Evolutionary conservation across 2,329 filamentous ascomycete species (phyloP).

Genomic region (Penicillium sp.): DNA sequence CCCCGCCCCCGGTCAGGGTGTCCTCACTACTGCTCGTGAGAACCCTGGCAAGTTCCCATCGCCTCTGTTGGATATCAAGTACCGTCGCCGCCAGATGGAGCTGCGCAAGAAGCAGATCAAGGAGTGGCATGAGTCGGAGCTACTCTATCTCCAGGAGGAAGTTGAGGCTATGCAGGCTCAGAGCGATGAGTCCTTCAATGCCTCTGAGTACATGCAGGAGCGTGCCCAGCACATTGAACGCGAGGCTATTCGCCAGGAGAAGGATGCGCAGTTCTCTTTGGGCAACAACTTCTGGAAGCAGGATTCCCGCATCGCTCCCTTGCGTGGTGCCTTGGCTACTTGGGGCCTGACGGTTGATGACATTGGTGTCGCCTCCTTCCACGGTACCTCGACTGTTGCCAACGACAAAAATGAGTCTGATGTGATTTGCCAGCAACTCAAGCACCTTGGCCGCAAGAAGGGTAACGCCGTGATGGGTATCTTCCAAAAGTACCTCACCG

Average conservation of each 20-base stretch:
- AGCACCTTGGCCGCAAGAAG: slow-evolving; percentile 91
- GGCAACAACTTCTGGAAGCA: slow-evolving; percentile 99
- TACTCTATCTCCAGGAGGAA: slow-evolving; percentile 91
- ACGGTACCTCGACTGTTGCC: slow-evolving; percentile 96
- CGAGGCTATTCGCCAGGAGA: slow-evolving; percentile 86
- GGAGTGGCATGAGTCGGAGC: slow-evolving; percentile 93
- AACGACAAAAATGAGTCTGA: slow-evolving; percentile 99
- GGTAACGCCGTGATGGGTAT: slow-evolving; percentile 95
- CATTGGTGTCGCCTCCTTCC: slow-evolving; percentile 93
- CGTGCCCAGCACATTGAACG: slow-evolving; percentile 83
- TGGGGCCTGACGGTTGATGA: slow-evolving; percentile 99
- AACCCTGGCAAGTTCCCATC: slow-evolving; percentile 89
- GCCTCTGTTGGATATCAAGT: slow-evolving; percentile 94
- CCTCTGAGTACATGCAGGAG: slow-evolving; percentile 81
- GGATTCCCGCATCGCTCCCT: slow-evolving; percentile 87
- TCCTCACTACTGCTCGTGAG: slow-evolving; percentile 92
- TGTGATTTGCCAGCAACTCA: slow-evolving; percentile 93
- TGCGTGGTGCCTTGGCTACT: slow-evolving; percentile 92
- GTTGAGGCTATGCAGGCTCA: slow-evolving; percentile 86
- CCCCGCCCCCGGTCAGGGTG: slow-evolving; percentile 93
- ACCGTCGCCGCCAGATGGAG: slow-evolving; percentile 92
- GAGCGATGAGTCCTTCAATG: slow-evolving; percentile 68
- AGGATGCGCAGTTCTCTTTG: slow-evolving; percentile 86
- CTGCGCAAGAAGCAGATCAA: slow-evolving; percentile 92
- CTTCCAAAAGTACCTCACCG: slow-evolving; percentile 99